phyloP scores from a whole-genome alignment of 768 basidiomycete genomes.

The Mycena floridula region DNA sequence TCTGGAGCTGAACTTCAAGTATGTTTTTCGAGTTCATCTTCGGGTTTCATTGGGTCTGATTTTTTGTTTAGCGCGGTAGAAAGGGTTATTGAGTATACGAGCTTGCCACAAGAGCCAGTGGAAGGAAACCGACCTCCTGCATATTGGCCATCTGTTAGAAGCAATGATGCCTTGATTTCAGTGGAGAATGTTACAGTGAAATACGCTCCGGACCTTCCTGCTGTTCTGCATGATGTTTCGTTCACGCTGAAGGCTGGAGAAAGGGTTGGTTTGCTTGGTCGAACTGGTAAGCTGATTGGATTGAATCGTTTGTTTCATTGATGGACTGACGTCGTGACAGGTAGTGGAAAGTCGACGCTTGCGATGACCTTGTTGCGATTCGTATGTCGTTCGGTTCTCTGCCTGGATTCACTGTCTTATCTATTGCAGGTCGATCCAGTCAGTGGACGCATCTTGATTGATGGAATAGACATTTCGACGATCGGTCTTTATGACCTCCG shows the following conservation, averaged over 20 bases:
- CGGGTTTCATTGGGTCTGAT: neutral
- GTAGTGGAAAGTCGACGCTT: conserved; percentile 78
- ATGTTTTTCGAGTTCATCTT: conserved; percentile 18
- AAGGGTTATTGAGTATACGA: conserved; percentile 85
- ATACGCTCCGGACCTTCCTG: conserved; percentile 80
- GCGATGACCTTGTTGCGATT: conserved; percentile 85
- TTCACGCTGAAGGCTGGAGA: conserved; percentile 69
- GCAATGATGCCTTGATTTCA: conserved; percentile 48
- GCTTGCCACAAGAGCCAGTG: conserved; percentile 77
- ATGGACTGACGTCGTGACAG: conserved; percentile 23
- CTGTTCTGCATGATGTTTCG: conserved; percentile 70
- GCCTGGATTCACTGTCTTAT: neutral
- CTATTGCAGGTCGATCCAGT: conserved; percentile 79
- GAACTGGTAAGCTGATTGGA: conserved; percentile 48
- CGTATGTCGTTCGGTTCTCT: too few species aligned
- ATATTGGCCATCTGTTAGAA: conserved; percentile 83
- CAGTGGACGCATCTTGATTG: conserved; percentile 71
- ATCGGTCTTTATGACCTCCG: conserved; percentile 83
- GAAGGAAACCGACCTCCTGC: conserved; percentile 76
- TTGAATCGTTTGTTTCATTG: too few species aligned
- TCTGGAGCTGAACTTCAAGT: conserved; percentile 77
- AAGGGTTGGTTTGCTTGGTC: conserved; percentile 72
- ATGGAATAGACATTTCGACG: conserved; percentile 81
- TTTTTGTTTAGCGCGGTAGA: conserved; percentile 69
- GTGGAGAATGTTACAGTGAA: conserved; percentile 76